These are phyloP conservation scores for Echinosophora koreensis DNA, from an alignment of 306 rosid species.

Conservation along the genomic window DNA sequence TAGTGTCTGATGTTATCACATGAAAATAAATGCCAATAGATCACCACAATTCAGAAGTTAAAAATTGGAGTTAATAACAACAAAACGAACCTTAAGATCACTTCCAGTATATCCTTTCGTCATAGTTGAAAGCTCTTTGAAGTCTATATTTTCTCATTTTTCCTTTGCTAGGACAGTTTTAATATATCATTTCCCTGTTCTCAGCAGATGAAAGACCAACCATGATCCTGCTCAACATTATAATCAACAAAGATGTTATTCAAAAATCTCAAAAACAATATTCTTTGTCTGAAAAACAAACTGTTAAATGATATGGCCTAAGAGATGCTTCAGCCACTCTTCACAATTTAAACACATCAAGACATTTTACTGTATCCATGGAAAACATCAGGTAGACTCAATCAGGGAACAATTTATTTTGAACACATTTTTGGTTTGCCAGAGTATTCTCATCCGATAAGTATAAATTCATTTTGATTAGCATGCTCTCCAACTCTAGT, in stretches of 20 bases:
- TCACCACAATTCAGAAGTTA: conserved; percentile 6
- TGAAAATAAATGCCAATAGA: conserved; percentile 47
- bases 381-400: conserved; percentile 17
- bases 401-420: neutral
- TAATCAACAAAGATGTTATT: conserved; percentile 25
- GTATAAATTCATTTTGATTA: conserved; percentile 71
- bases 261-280: neutral
- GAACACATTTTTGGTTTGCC: neutral
- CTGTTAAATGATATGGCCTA: conserved; percentile 13
- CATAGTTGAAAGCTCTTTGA: conserved; percentile 67
- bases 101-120: conserved; percentile 85
- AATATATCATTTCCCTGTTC: conserved; percentile 70
- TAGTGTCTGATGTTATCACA: neutral
- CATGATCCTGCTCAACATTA: conserved; percentile 62
- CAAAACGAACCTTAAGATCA: conserved; percentile 75
- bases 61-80: conserved; percentile 1
- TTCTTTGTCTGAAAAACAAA: conserved; percentile 9
- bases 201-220: conserved; percentile 71
- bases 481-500: conserved; percentile 76
- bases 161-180: conserved; percentile 72
- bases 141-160: conserved; percentile 64
- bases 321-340: neutral
- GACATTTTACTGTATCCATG: neutral
- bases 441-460: too few relatives aligned
- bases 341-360: neutral